These are phyloP conservation scores for Thelonectria discophora DNA, from an alignment of 2,329 filamentous ascomycete species.

Conservation along the genomic window DNA sequence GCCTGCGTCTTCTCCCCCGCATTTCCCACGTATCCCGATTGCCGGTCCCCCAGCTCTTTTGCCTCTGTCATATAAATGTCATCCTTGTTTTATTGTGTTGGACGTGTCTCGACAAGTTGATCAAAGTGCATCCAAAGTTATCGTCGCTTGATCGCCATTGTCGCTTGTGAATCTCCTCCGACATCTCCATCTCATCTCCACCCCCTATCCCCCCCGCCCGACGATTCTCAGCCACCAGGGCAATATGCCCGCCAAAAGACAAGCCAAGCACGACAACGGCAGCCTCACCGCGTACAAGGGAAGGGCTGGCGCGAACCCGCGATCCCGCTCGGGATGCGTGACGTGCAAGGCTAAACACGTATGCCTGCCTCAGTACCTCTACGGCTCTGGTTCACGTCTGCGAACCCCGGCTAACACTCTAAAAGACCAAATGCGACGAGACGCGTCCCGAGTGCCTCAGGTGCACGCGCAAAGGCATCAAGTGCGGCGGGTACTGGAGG, in stretches of 20 bases:
- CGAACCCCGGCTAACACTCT: conserved; percentile 13
- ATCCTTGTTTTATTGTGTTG: not conserved
- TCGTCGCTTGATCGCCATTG: no score
- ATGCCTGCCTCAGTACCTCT: conserved; percentile 7
- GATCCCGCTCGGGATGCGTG: conserved; percentile 43
- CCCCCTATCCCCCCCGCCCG: not conserved
- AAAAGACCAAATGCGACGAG: conserved; percentile 46
- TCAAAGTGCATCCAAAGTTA: not conserved
- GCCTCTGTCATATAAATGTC: conserved; percentile 7
- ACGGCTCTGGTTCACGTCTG: not conserved
- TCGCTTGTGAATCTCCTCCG: not conserved
- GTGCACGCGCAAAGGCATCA: conserved; percentile 42
- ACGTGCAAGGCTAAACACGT: conserved; percentile 44
- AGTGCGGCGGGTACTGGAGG: conserved; percentile 42
- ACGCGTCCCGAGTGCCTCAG: conserved; percentile 42
- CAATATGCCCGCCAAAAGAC: conserved; percentile 19
- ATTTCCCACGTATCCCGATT: conserved; percentile 17
- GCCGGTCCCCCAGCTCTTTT: not conserved
- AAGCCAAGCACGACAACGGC: conserved; percentile 6
- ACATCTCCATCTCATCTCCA: not conserved
- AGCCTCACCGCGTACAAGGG: conserved; percentile 17
- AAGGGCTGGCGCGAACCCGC: conserved; percentile 21
- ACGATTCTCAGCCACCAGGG: not conserved
- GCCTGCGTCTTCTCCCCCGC: conserved; percentile 21
- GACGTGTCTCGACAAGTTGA: no score